Evolutionary conservation across 371 early-diverging fungal species (phyloP), one percentile per base, ranked within the genome.

Genomic region (Zancudomyces culisetae): DNA sequence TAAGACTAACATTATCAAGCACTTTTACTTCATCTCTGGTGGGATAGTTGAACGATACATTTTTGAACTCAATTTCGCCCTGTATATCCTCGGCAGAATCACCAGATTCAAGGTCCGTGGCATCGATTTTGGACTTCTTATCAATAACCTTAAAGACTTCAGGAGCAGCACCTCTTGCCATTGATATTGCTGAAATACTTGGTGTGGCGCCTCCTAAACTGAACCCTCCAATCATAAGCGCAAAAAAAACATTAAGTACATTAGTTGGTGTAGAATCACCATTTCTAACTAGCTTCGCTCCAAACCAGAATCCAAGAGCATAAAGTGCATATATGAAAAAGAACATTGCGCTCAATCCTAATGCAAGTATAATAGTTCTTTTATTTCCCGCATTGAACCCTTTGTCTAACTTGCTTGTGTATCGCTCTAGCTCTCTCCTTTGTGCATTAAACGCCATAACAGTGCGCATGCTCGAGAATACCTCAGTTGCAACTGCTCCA

Each of bases 401-500:
- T 28, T 69, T 62, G 19, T 56, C 62, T 2, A 82, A 61, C 55
- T 75, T 63, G 0, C 27, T 43, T 23, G 64, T 62, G 69, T 87
- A 96, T 24, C 76, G 64, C 3, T 59, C 55, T 15, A 73, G 58
- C 54, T 84, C 78, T 20, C 83, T 76, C 21, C 71, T 60, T 66
- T 89, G 83, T 19, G 78, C 77, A 52, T 79, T 78, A 67, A 91
- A 92, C 2, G 91, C 74, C 41, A 75, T 77, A 27, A 91, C 85
- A 12, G 94, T 94, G 45, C 91, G 78, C 47, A 95, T 84, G 30
- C 79, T 75, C 10, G 83, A 64, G 49, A 97, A 71, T 0, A 78
- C 87, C 62, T 97, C 88, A 54, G 87, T 81, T 10, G 90, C 91
- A 2, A 88, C 62, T 10, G 74, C 79, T 40, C 89, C 87, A 13